Evolutionary conservation across 202 grass and related monocot species (phyloP), one percentile per base, ranked within the genome.

Genomic region (Schoenoplectus triqueter): DNA sequence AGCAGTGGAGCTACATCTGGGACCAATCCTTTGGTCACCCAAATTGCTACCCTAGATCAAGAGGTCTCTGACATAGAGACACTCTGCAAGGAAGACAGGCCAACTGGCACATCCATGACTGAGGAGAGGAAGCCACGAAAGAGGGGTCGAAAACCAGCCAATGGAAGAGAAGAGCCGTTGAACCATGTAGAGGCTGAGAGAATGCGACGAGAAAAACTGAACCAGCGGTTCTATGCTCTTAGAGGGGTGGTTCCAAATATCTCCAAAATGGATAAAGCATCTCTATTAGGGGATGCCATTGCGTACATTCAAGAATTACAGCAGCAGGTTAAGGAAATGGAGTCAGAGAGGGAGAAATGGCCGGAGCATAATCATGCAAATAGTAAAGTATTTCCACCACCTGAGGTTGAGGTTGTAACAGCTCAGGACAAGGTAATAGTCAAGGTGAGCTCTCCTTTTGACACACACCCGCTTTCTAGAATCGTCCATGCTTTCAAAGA

Each of bases 111-210:
- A 6, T 63, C 10, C 1, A 83, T 69, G 3, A 71, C 55, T 31
- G 92, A 88, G 39, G 94, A 91, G 51, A 86, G 89, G 10, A 64
- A 86, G 42, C 92, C 94, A 83, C 67, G 89, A 69, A 97, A 97
- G 89, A 89, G 94, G 10, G 92, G 94, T 7, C 86, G 94, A 11
- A 97, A 97, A 83, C 94, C 94, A 45, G 92, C 94, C 17, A 97
- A 97, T 83, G 94, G 94, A 42, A 87, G 94, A 59, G 90, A 94
- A 15, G 94, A 97, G 89, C 94, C 94, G 0, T 88, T 97, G 65
- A 97, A 97, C 87, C 94, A 97, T 75, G 94, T 97, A 62, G 94
- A 97, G 84, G 94, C 94, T 20, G 94, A 97, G 90, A 92, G 94
- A 85, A 92, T 92, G 86, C 80, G 94, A 20, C 86, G 94, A 6